phyloP scores from a whole-genome alignment of 331 rosid genomes.

The Erythrophleum ivorense region DNA sequence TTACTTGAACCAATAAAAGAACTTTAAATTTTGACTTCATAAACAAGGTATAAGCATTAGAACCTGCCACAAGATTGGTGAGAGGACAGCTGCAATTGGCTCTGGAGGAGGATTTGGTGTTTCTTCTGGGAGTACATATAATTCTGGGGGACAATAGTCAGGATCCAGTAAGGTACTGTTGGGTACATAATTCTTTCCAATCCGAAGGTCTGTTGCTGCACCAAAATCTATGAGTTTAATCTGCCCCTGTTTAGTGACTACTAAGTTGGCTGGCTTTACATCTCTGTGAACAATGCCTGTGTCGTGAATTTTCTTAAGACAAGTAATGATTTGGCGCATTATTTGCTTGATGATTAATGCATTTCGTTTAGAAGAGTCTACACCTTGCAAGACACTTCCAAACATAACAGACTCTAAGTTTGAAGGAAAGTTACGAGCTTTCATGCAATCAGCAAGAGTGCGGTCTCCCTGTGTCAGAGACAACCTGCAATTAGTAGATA shows the following conservation, averaged over 20 bases:
- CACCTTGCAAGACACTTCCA: slow-evolving; percentile 80
- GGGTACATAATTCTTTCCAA: slow-evolving; percentile 89
- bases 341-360: slow-evolving; percentile 93
- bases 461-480: slow-evolving; percentile 74
- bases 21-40: slow-evolving; percentile 17
- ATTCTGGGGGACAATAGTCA: slow-evolving; percentile 87
- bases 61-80: slow-evolving; percentile 97
- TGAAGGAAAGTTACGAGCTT: slow-evolving; percentile 75
- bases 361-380: slow-evolving; percentile 68
- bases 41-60: slow-evolving; percentile 7
- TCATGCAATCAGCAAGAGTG: slow-evolving; percentile 84
- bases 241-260: slow-evolving; percentile 80
- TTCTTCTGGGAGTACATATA: slow-evolving; percentile 89
- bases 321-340: slow-evolving; percentile 84
- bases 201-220: slow-evolving; percentile 94
- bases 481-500: slow-evolving; percentile 47
- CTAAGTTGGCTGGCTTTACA: slow-evolving; percentile 90
- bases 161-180: slow-evolving; percentile 80
- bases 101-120: slow-evolving; percentile 95
- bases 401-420: slow-evolving; percentile 90
- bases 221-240: slow-evolving; percentile 96
- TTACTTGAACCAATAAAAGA: not conserved
- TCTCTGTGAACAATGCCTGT: slow-evolving; percentile 97
- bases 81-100: slow-evolving; percentile 88
- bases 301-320: slow-evolving; percentile 87